Conservation (phyloP, 805 yeast species). For the Komagataella phaffii region DNA sequence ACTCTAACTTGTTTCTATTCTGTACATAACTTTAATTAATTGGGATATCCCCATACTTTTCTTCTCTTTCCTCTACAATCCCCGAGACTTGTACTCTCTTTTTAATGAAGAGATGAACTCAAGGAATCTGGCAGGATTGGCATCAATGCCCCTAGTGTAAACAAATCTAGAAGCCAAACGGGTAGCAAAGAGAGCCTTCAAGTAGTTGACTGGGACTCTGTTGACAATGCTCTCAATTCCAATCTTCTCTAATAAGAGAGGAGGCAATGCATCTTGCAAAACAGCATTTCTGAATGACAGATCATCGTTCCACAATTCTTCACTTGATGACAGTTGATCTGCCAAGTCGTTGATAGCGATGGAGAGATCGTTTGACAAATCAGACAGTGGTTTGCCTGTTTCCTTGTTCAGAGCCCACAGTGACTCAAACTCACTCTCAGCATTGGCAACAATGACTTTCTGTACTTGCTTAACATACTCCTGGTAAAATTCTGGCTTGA, state of each 20-base stretch:
- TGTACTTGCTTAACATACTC: conserved; percentile 82
- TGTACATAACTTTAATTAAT: neutral
- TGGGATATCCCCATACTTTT: conserved; percentile 3
- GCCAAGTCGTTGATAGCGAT: conserved; percentile 72
- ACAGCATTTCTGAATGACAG: conserved; percentile 62
- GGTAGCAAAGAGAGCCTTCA: conserved; percentile 81
- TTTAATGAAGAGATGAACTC: conserved; percentile 51
- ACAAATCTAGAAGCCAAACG: conserved; percentile 77
- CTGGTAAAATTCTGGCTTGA: conserved; percentile 62
- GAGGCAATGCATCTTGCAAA: conserved; percentile 67
- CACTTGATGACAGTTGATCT: conserved; percentile 72
- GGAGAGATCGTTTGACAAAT: conserved; percentile 73
- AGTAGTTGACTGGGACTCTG: conserved; percentile 79
- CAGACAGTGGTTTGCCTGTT: conserved; percentile 51
- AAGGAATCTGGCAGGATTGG: conserved; percentile 68
- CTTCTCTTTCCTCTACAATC: neutral
- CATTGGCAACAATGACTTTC: conserved; percentile 59
- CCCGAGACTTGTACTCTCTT: conserved; percentile 17
- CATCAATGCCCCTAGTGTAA: conserved; percentile 65
- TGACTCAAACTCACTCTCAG: conserved; percentile 72
- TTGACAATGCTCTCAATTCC: conserved; percentile 55
- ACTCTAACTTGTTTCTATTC: neutral
- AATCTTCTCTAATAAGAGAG: conserved; percentile 45
- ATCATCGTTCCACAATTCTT: conserved; percentile 79
- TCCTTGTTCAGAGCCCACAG: conserved; percentile 64